A percentile compares a stretch with the other conserved stretches of the same genome.
These are phyloP conservation scores for Candida chilensis DNA, from an alignment of 805 yeast genomes.

Conservation along the genomic window DNA sequence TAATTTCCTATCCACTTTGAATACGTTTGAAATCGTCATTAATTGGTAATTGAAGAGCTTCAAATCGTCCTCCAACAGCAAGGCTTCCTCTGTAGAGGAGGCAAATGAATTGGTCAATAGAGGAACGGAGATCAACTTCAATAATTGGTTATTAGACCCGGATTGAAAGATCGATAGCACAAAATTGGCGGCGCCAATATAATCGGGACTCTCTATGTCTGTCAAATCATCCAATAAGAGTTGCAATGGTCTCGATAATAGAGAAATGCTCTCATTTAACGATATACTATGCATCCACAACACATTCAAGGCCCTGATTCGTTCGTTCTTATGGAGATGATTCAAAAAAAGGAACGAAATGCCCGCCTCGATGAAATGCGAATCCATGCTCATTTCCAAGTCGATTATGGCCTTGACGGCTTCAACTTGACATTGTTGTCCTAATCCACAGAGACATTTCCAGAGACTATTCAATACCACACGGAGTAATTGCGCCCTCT, in stretches of 20 bases:
- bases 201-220: slow-evolving; percentile 30
- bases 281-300: slow-evolving; percentile 66
- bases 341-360: slow-evolving; percentile 44
- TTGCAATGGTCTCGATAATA: slow-evolving; percentile 56
- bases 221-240: slow-evolving; percentile 57
- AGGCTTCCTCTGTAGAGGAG: slow-evolving; percentile 14
- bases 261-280: slow-evolving; percentile 35
- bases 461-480: slow-evolving; percentile 40
- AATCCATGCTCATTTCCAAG: slow-evolving; percentile 43
- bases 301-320: slow-evolving; percentile 48
- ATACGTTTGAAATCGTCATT: slow-evolving; percentile 39
- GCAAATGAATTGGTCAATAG: slow-evolving; percentile 30
- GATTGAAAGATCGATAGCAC: slow-evolving; percentile 28
- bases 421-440: slow-evolving; percentile 60
- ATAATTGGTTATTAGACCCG: slow-evolving; percentile 53
- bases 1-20: slow-evolving; percentile 31
- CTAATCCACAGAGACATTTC: slow-evolving; percentile 37
- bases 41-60: slow-evolving; percentile 56
- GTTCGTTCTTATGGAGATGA: slow-evolving; percentile 18
- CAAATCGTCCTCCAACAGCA: slow-evolving; percentile 47
- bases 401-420: slow-evolving; percentile 57
- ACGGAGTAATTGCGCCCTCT: slow-evolving; percentile 28
- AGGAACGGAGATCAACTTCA: slow-evolving; percentile 50
- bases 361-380: slow-evolving; percentile 64
- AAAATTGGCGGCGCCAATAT: slow-evolving; percentile 39